phyloP scores from a whole-genome alignment of 345 rosid species.

The Salix dunnii region DNA sequence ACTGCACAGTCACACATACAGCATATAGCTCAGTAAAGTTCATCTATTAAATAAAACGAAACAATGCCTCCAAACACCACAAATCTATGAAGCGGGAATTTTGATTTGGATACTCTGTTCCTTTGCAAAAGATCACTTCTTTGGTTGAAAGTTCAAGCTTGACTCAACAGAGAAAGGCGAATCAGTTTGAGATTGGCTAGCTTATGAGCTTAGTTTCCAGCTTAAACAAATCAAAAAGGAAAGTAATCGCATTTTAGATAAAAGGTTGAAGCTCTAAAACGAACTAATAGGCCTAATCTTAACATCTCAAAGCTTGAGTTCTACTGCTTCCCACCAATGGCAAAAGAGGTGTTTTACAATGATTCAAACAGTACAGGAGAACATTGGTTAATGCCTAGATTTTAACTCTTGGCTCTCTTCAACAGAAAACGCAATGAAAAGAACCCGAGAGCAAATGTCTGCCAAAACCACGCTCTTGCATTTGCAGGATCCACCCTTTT shows the following conservation, averaged over 20 bases:
- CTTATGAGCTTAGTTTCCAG: not conserved
- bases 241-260: not conserved
- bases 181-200: not conserved
- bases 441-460: constrained; percentile 60
- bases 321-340: not conserved
- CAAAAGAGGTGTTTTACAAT: not conserved
- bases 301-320: not conserved
- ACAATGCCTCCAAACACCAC: not conserved
- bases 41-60: not conserved
- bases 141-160: not conserved
- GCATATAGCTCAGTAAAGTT: not conserved
- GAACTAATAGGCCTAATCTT: not conserved
- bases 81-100: not conserved
- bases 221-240: not conserved
- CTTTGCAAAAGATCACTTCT: not conserved
- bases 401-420: constrained; percentile 50
- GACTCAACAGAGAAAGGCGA: not conserved
- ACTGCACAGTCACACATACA: not conserved
- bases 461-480: constrained; percentile 88
- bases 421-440: constrained; percentile 59
- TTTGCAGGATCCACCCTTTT: constrained; percentile 64
- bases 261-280: not conserved
- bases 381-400: not conserved
- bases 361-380: not conserved
- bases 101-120: no score